Conservation (phyloP, 805 yeast genomes). For the Lipomyces spencermartinsiae region DNA sequence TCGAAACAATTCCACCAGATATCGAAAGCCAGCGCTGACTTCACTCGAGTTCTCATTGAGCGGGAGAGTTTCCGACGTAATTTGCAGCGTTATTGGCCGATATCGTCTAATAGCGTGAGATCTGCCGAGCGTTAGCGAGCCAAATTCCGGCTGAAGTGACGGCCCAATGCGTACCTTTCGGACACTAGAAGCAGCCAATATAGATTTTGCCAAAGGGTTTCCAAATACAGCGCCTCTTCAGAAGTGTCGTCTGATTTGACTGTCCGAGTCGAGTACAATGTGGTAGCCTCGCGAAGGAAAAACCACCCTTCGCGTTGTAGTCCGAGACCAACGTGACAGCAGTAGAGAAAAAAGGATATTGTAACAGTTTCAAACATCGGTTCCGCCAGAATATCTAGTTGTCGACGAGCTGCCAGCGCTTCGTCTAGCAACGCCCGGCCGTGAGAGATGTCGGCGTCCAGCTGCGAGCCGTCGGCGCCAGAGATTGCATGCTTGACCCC, state of each 20-base stretch:
- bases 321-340: conserved; percentile 4
- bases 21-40: neutral
- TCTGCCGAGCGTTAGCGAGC: neutral
- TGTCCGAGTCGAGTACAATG: neutral
- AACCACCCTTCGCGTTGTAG: conserved; percentile 1
- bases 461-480: neutral
- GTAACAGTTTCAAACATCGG: neutral
- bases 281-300: conserved; percentile 11
- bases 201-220: neutral
- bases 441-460: neutral
- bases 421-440: conserved; percentile 6
- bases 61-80: neutral
- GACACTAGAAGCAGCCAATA: conserved; percentile 4
- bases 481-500: neutral
- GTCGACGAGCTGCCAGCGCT: conserved; percentile 4
- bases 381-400: neutral
- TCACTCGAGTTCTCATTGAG: neutral
- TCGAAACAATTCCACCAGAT: conserved; percentile 8
- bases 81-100: conserved; percentile 10
- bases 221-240: neutral
- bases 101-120: conserved; percentile 7
- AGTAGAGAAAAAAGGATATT: conserved; percentile 8
- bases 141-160: neutral
- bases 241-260: neutral
- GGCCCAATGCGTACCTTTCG: neutral